Evolutionary conservation across 2,329 filamentous ascomycete genomes (phyloP).

Genomic region (Colletotrichum abscissum): DNA sequence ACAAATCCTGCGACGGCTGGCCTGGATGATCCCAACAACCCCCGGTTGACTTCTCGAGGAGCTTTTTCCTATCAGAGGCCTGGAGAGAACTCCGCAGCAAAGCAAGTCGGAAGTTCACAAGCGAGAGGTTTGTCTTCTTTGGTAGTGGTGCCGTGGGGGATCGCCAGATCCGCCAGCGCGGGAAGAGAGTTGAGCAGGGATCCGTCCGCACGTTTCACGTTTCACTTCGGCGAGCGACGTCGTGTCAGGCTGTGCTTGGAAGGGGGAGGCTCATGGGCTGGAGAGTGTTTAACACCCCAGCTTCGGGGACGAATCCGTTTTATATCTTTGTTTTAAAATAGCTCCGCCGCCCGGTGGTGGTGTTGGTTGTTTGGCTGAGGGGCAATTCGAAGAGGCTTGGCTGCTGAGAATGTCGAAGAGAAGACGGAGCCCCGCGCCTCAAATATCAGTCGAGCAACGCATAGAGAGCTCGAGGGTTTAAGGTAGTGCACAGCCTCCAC

Average conservation of each 20-base stretch:
- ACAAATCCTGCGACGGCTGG: background rate
- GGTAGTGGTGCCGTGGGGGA: constrained; percentile 6
- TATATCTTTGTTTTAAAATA: constrained; percentile 23
- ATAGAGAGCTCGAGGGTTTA: background rate
- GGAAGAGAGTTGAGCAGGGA: constrained; percentile 29
- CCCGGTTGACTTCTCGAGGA: background rate
- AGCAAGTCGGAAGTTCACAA: background rate
- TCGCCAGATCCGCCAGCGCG: constrained; percentile 21
- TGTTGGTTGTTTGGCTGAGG: background rate
- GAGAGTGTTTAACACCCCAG: constrained; percentile 5
- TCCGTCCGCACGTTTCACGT: constrained; percentile 34
- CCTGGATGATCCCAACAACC: background rate
- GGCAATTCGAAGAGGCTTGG: constrained; percentile 11
- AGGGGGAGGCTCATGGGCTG: background rate
- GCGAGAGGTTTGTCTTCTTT: background rate
- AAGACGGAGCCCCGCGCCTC: background rate
- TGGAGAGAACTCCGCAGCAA: background rate
- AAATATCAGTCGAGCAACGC: background rate
- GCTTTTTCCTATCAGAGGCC: background rate
- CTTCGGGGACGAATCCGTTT: constrained; percentile 22
- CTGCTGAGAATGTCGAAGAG: constrained; percentile 1
- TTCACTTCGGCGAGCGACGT: constrained; percentile 33
- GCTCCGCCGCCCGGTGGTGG: background rate
- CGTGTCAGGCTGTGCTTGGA: constrained; percentile 19
- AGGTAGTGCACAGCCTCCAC: background rate